phyloP scores from a whole-genome alignment of 805 yeast species.

The Cyberlindnera misumaiensis region DNA sequence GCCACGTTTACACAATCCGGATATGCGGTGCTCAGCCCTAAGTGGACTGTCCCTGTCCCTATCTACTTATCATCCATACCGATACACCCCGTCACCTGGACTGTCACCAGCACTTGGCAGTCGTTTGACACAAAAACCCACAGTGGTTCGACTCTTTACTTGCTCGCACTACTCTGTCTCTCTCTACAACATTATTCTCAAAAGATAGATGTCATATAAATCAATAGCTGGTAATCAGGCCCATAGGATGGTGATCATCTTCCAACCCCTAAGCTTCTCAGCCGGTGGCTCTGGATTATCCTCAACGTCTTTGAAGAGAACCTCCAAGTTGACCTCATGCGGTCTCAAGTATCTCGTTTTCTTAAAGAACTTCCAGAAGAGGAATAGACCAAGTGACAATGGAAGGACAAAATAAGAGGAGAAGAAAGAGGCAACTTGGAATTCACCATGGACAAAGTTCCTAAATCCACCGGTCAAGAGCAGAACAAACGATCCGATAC shows the following conservation, averaged over 20 bases:
- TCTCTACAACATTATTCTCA: too few species aligned
- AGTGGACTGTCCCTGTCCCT: too few species aligned
- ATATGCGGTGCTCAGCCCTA: too few species aligned
- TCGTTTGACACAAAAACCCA: too few species aligned
- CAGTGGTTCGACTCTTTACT: too few species aligned
- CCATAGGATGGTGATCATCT: conserved; percentile 15
- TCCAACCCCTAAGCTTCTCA: conserved; percentile 15
- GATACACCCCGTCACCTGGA: too few species aligned
- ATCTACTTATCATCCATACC: too few species aligned
- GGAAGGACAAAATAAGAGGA: conserved; percentile 22
- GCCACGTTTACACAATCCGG: too few species aligned
- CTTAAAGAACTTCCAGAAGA: conserved; percentile 29
- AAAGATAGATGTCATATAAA: too few species aligned
- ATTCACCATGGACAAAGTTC: conserved; percentile 29
- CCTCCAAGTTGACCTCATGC: conserved; percentile 34
- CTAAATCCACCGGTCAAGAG: conserved; percentile 31
- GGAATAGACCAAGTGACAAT: conserved; percentile 23
- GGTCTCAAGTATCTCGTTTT: conserved; percentile 28
- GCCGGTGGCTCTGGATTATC: conserved; percentile 26
- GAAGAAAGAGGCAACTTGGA: conserved; percentile 12
- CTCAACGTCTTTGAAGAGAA: conserved; percentile 26
- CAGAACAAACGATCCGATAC: conserved; percentile 21
- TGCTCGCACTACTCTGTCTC: too few species aligned
- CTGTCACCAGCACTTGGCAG: too few species aligned
- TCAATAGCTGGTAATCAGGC: too few species aligned